These are phyloP conservation scores for Suzukiozyma palmioleophila DNA, from an alignment of 1,139 yeast genomes.

Conservation along the genomic window DNA sequence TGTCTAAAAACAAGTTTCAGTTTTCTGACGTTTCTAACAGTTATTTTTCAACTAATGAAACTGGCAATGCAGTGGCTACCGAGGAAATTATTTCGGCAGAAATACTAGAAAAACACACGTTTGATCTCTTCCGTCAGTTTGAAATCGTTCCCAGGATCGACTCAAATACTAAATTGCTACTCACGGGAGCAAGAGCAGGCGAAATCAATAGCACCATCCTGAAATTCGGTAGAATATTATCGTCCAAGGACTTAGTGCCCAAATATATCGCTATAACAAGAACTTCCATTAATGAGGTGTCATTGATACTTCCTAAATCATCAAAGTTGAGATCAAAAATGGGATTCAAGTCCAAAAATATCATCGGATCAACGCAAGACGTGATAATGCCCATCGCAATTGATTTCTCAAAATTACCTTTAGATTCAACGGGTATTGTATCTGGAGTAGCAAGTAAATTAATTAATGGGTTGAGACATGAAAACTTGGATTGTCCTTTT, in stretches of 20 bases:
- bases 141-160: conserved; percentile 45
- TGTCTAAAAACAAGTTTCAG: conserved; percentile 39
- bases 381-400: conserved; percentile 53
- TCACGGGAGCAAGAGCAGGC: conserved; percentile 61
- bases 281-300: conserved; percentile 50
- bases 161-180: conserved; percentile 35
- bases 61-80: conserved; percentile 1
- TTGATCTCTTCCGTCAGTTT: conserved; percentile 35
- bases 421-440: conserved; percentile 64
- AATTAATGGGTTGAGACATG: conserved; percentile 26
- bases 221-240: conserved; percentile 29
- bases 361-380: conserved; percentile 58
- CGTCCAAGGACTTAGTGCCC: conserved; percentile 29
- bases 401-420: conserved; percentile 52
- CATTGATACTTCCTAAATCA: conserved; percentile 50
- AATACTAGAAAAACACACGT: conserved; percentile 30
- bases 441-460: conserved; percentile 59
- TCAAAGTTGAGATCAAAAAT: conserved; percentile 27
- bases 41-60: conserved; percentile 16
- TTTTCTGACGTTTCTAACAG: conserved; percentile 41
- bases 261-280: conserved; percentile 57
- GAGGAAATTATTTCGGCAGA: conserved; percentile 5
- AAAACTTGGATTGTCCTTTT: conserved; percentile 20
- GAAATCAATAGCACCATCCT: conserved; percentile 37
- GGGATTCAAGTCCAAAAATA: conserved; percentile 39